These are phyloP conservation scores for Dysphania ambrosioides DNA, from an alignment of 148 eudicot species.

Conservation along the genomic window DNA sequence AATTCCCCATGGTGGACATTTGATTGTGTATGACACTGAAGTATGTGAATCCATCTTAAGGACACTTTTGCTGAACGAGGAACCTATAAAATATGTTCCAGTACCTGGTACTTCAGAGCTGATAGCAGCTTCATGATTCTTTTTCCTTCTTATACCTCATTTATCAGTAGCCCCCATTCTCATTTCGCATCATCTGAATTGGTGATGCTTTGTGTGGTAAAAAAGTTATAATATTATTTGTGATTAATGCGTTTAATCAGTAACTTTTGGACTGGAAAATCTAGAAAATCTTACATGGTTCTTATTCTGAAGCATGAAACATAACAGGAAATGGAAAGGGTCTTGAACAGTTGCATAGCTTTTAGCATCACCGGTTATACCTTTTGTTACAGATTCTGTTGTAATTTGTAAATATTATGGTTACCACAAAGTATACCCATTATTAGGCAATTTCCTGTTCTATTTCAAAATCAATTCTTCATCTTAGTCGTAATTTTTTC, in stretches of 20 bases:
- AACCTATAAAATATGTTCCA: slow-evolving; percentile 28
- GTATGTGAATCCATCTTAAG: slow-evolving; percentile 46
- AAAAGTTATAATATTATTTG: slow-evolving; percentile 1
- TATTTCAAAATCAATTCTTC: no score
- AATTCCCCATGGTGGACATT: slow-evolving; percentile 58
- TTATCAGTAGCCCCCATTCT: neutral
- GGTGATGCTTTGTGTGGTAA: slow-evolving; percentile 34
- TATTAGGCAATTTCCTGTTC: no score
- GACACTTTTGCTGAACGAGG: slow-evolving; percentile 47
- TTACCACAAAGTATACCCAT: no score
- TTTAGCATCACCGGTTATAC: no score
- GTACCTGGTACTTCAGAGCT: slow-evolving; percentile 28
- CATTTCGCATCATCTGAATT: slow-evolving; percentile 14
- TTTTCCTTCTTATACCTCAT: neutral
- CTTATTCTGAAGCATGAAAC: neutral
- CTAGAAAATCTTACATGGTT: no score
- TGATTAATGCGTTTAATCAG: slow-evolving; percentile 14
- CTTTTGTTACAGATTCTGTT: no score
- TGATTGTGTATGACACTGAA: slow-evolving; percentile 47
- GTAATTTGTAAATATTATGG: no score
- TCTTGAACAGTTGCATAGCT: neutral
- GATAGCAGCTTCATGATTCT: slow-evolving; percentile 22
- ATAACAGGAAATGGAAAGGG: neutral
- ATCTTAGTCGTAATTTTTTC: no score
- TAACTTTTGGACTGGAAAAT: no score